Evolutionary conservation across 176 grass and related monocot species (phyloP), one percentile per base, ranked within the genome.

Genomic region (Rhipidocladum racemiflorum): DNA sequence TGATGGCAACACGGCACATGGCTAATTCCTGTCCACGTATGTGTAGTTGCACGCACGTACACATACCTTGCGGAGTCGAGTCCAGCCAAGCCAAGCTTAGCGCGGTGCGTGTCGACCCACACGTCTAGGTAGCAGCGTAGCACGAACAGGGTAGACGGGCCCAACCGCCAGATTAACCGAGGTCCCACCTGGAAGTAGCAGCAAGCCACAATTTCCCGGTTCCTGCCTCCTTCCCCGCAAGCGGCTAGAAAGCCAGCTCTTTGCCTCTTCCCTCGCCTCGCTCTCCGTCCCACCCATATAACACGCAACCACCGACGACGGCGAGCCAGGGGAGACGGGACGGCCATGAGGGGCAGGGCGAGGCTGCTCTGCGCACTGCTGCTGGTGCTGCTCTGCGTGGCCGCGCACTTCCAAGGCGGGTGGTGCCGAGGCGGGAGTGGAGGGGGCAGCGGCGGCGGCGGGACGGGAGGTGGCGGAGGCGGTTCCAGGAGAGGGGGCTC

Each of bases 361-460:
- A 72, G 17, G 78, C 23, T 42, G 77, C 61, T 67, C 21, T 44
- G 35, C 12, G 76, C 68, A 36, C 46, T 86, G 20, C 25, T 79
- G 59, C 35, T 80, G 68, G 15, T 53, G 60, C 24, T 74, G 34
- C 76, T 86, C 13, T 86, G 68, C 69, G 68, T 80, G 59, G 24
- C 60, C 9, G 7, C 69, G 46, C 60, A 65, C 34, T 25, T 59
- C 53, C 73, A 76, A 30, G 44, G 70, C 7, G 80, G 35, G 61
- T 1, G 46, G 71, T 0, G 62, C 1, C 25, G 72, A 0, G 34
- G 45, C 0, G 71, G 60, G 1, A 13, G 36, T 1, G 45, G 30
- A 17, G 42, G 27, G 11, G 79, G 81, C 4, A 30, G 83, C 2
- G 32, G 32, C 32, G 34, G 75, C 15, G 55, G 40, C 0, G 28